Evolutionary conservation across 1,139 yeast species (phyloP).

Genomic region (Suhomyces choctaworum): DNA sequence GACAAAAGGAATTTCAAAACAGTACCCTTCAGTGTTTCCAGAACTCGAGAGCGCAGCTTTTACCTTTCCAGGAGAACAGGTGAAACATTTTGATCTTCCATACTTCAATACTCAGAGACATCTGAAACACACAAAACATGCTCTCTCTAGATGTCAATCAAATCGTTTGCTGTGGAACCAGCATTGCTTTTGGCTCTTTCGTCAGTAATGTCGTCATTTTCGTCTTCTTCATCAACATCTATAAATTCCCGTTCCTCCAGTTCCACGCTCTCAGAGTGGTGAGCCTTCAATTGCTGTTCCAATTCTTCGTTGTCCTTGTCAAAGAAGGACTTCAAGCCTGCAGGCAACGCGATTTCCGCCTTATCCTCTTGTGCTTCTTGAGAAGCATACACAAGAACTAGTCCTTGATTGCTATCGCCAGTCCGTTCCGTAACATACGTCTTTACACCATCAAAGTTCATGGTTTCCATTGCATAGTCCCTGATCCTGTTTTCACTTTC

Average conservation of each 20-base stretch:
- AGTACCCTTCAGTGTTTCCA: too few species aligned
- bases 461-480: conserved; percentile 21
- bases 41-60: too few species aligned
- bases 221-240: background rate
- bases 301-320: conserved; percentile 20
- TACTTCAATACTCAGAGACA: too few species aligned
- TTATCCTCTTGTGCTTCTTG: conserved; percentile 13
- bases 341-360: conserved; percentile 14
- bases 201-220: too few species aligned
- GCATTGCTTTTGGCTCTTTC: too few species aligned
- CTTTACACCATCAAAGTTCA: conserved; percentile 24
- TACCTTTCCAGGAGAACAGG: too few species aligned
- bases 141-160: too few species aligned
- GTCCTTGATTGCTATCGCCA: conserved; percentile 16
- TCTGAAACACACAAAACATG: too few species aligned
- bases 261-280: background rate
- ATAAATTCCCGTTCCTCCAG: background rate
- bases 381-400: conserved; percentile 24
- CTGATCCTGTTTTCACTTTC: conserved; percentile 16
- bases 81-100: too few species aligned
- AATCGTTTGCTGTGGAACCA: too few species aligned
- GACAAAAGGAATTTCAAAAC: too few species aligned
- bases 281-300: conserved; percentile 3
- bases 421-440: conserved; percentile 19
- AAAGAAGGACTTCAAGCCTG: conserved; percentile 19